Conservation (phyloP, 2,329 filamentous ascomycete species). For the Xylariales sp. region DNA sequence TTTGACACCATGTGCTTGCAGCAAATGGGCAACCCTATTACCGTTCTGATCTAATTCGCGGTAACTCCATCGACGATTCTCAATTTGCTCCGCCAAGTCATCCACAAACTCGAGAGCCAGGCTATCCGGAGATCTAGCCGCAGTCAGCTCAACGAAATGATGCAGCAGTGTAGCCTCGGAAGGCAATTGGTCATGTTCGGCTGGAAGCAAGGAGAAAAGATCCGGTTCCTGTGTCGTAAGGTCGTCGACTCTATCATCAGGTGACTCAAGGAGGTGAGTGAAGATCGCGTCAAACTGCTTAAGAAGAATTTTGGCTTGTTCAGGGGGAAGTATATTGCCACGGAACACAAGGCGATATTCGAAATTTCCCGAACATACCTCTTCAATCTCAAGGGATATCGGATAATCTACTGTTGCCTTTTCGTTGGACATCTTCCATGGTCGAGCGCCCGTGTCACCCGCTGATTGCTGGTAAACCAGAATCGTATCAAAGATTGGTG, state of each 20-base stretch:
- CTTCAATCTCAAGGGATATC: slow-evolving; percentile 75
- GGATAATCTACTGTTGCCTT: slow-evolving; percentile 70
- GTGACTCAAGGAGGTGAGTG: slow-evolving; percentile 49
- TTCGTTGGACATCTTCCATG: slow-evolving; percentile 62
- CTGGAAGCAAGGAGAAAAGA: slow-evolving; percentile 62
- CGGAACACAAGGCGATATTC: slow-evolving; percentile 63
- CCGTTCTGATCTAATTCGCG: slow-evolving; percentile 64
- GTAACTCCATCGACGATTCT: slow-evolving; percentile 66
- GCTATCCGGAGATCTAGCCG: slow-evolving; percentile 49
- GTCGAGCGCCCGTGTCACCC: slow-evolving; percentile 12
- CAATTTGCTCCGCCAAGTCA: slow-evolving; percentile 41
- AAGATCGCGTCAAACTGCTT: slow-evolving; percentile 67
- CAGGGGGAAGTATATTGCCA: slow-evolving; percentile 57
- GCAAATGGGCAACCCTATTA: slow-evolving; percentile 66
- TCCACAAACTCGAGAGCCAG: slow-evolving; percentile 72
- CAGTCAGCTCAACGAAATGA: slow-evolving; percentile 68
- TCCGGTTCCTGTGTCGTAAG: slow-evolving; percentile 27
- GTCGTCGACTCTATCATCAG: slow-evolving; percentile 35
- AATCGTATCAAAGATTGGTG: slow-evolving; percentile 75
- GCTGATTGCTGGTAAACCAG: slow-evolving; percentile 67
- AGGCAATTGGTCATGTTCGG: slow-evolving; percentile 52
- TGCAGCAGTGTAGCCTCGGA: slow-evolving; percentile 63
- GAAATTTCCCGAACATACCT: slow-evolving; percentile 41
- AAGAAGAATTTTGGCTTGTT: slow-evolving; percentile 65
- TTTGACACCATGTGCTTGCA: slow-evolving; percentile 43